Conservation (phyloP, 2,329 filamentous ascomycete species). For the Colletotrichum tabaci region DNA sequence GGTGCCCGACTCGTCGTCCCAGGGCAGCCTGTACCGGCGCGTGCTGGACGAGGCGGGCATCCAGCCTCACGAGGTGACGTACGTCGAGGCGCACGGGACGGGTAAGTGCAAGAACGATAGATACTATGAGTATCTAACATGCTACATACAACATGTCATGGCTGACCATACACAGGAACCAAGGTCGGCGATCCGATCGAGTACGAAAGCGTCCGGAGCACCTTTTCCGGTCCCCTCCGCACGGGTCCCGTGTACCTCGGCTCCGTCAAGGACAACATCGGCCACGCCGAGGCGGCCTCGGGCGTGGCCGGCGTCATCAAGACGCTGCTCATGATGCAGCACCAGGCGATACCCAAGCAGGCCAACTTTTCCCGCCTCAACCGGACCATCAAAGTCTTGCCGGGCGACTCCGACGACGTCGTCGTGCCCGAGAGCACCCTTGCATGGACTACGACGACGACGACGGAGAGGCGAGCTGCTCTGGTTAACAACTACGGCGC, state of each 20-base stretch:
- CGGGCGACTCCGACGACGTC: too few species aligned
- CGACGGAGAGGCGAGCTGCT: too few species aligned
- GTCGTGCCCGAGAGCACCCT: too few species aligned
- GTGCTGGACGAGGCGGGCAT: constrained; percentile 58
- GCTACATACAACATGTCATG: too few species aligned
- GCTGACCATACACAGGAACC: constrained; percentile 15
- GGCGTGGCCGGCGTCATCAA: constrained; percentile 48
- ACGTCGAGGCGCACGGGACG: constrained; percentile 61
- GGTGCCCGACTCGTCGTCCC: constrained; percentile 43
- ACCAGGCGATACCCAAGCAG: constrained; percentile 45
- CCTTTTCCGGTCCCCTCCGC: too few species aligned
- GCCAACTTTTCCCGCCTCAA: constrained; percentile 50
- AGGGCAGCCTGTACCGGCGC: constrained; percentile 60
- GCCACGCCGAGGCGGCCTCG: constrained; percentile 45
- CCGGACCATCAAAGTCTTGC: constrained; percentile 26
- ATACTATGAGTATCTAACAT: too few species aligned
- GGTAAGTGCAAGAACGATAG: constrained; percentile 45
- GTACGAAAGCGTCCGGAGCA: constrained; percentile 68
- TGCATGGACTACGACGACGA: too few species aligned
- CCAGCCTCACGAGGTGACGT: not conserved
- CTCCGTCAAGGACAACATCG: constrained; percentile 59
- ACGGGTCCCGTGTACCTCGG: constrained; percentile 47
- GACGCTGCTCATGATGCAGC: constrained; percentile 47
- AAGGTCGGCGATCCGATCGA: constrained; percentile 55
- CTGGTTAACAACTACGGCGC: constrained; percentile 56